A percentile compares a stretch with the other conserved stretches of the same genome.
Evolutionary conservation across 345 rosid species (phyloP).

Genomic region (Camelina neglecta): DNA sequence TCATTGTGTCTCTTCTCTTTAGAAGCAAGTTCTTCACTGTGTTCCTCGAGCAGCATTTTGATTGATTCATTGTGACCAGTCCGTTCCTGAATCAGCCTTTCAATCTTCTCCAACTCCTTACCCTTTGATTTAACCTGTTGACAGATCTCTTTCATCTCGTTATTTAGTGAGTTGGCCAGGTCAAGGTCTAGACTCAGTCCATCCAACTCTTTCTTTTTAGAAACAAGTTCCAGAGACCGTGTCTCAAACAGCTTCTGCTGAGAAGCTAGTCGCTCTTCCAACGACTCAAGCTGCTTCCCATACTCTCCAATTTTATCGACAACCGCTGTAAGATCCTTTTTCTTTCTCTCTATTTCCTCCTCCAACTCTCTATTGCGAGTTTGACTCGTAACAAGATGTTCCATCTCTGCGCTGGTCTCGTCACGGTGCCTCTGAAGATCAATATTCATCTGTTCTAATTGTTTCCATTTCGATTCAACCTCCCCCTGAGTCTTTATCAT

Average conservation of each 20-base stretch:
- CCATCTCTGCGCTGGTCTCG: not conserved
- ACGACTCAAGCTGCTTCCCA: conserved; percentile 16
- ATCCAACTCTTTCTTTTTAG: conserved; percentile 27
- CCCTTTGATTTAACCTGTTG: conserved; percentile 27
- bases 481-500: conserved; percentile 25
- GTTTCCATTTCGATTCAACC: conserved; percentile 12
- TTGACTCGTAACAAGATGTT: conserved; percentile 17
- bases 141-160: conserved; percentile 7
- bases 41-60: conserved; percentile 30
- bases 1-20: conserved; percentile 35
- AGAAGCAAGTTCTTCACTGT: conserved; percentile 30
- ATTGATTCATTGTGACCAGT: conserved; percentile 14
- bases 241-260: conserved; percentile 24
- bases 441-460: conserved; percentile 10
- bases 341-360: conserved; percentile 23
- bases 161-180: conserved; percentile 13
- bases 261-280: conserved; percentile 14
- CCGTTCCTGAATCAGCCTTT: conserved; percentile 25
- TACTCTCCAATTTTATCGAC: not conserved
- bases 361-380: conserved; percentile 2
- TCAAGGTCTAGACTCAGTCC: conserved; percentile 25
- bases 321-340: not conserved
- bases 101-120: conserved; percentile 28
- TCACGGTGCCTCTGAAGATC: conserved; percentile 11
- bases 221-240: conserved; percentile 25